These are phyloP conservation scores for Tricladium varicosporioides DNA, from an alignment of 2,329 filamentous ascomycete species.

Conservation along the genomic window DNA sequence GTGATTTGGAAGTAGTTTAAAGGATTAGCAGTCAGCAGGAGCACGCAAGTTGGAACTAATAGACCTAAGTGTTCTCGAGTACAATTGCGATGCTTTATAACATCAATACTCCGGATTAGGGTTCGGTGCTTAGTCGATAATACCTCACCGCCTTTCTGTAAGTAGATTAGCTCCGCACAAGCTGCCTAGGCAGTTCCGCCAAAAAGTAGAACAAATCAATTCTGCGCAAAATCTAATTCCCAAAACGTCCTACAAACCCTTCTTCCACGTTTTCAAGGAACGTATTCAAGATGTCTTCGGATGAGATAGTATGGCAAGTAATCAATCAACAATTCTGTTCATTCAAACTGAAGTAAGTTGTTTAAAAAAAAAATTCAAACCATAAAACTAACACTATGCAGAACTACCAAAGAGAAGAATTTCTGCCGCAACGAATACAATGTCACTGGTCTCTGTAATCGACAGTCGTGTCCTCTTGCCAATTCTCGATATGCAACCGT, in stretches of 20 bases:
- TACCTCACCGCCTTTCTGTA: no score
- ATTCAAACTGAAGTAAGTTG: constrained; percentile 82
- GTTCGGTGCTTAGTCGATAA: no score
- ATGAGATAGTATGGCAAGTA: constrained; percentile 97
- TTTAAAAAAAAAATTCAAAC: background rate
- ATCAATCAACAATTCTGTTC: constrained; percentile 95
- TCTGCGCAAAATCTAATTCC: background rate
- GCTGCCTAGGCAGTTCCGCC: no score
- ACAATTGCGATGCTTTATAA: no score
- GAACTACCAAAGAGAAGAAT: constrained; percentile 80
- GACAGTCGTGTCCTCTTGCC: constrained; percentile 85
- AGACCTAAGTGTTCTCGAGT: no score
- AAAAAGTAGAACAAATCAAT: background rate
- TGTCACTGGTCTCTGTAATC: constrained; percentile 77
- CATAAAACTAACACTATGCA: constrained; percentile 39
- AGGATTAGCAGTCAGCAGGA: no score
- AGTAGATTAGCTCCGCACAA: no score
- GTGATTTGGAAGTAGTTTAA: no score
- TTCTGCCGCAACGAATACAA: constrained; percentile 98
- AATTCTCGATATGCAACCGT: constrained; percentile 93
- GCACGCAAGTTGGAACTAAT: no score
- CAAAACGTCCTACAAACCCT: no score
- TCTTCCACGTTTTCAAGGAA: no score
- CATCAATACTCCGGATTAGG: no score
- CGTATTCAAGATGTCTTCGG: constrained; percentile 89